phyloP scores from a whole-genome alignment of 1,284 basidiomycete species.

The Cystobasidium pallidum region DNA sequence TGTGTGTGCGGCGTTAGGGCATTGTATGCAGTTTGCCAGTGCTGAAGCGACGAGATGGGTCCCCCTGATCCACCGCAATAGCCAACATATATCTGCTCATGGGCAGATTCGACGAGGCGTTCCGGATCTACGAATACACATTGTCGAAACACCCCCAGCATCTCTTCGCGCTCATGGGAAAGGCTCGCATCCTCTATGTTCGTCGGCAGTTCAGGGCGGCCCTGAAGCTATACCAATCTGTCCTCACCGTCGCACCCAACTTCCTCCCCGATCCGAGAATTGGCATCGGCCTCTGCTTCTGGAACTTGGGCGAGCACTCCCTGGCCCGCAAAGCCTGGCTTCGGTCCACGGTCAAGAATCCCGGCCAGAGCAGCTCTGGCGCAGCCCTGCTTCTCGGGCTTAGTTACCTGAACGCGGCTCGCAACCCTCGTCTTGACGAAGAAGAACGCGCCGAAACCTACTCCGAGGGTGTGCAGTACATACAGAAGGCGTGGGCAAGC shows the following conservation, averaged over 20 bases:
- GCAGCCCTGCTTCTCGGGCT: conserved; percentile 44
- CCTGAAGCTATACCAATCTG: conserved; percentile 75
- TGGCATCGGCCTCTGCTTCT: conserved; percentile 88
- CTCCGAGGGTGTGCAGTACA: conserved; percentile 55
- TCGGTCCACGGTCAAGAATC: conserved; percentile 67
- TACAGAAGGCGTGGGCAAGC: conserved; percentile 45
- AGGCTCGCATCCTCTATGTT: conserved; percentile 82
- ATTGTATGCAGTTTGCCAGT: too few relatives aligned
- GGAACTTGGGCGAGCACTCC: conserved; percentile 76
- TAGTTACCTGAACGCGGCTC: conserved; percentile 19
- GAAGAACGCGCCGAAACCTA: conserved; percentile 64
- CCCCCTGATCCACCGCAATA: conserved; percentile 57
- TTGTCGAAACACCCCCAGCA: conserved; percentile 15
- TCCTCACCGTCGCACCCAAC: conserved; percentile 72
- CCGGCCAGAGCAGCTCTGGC: conserved; percentile 28
- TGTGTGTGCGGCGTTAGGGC: conserved; percentile 10
- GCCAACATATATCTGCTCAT: conserved; percentile 37
- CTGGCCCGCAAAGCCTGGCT: conserved; percentile 86
- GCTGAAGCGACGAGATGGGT: conserved; percentile 63
- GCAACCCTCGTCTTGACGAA: conserved; percentile 56
- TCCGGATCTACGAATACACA: conserved; percentile 75
- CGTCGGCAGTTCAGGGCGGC: conserved; percentile 75
- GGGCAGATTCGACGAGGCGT: conserved; percentile 74
- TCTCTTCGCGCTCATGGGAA: conserved; percentile 42
- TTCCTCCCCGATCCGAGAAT: conserved; percentile 87